These are phyloP conservation scores for Metschnikowia gruessii DNA, from an alignment of 805 yeast species.

Conservation along the genomic window DNA sequence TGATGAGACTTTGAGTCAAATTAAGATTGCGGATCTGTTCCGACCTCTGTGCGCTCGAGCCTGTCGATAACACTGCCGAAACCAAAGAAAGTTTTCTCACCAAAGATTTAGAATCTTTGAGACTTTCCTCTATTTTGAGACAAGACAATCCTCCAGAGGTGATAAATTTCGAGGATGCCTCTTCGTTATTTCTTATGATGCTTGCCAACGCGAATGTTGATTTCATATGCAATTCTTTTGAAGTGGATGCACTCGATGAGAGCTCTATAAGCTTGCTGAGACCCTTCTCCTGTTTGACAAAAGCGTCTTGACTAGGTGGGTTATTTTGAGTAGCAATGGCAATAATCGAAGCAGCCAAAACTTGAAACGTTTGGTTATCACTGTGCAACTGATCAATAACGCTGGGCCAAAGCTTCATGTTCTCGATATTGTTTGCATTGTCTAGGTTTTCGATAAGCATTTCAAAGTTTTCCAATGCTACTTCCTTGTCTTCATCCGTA, in stretches of 20 bases:
- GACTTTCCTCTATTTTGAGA: slow-evolving; percentile 29
- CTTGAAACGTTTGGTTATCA: slow-evolving; percentile 43
- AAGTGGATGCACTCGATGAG: slow-evolving; percentile 27
- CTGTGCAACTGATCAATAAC: slow-evolving; percentile 51
- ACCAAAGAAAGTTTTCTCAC: slow-evolving; percentile 56
- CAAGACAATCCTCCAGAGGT: slow-evolving; percentile 60
- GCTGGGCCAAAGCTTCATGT: slow-evolving; percentile 75
- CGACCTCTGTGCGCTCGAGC: slow-evolving; percentile 39
- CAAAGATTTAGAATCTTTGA: slow-evolving; percentile 38
- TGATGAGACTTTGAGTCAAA: slow-evolving; percentile 33
- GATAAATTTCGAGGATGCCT: slow-evolving; percentile 55
- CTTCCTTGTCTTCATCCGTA: slow-evolving; percentile 58
- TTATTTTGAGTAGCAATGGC: slow-evolving; percentile 96
- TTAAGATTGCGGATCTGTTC: slow-evolving; percentile 37
- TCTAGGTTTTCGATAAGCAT: slow-evolving; percentile 91
- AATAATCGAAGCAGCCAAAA: slow-evolving; percentile 65
- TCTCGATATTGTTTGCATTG: slow-evolving; percentile 90
- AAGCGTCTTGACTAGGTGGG: slow-evolving; percentile 66
- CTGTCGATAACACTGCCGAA: slow-evolving; percentile 58
- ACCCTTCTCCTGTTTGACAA: slow-evolving; percentile 50
- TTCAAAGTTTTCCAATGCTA: slow-evolving; percentile 87
- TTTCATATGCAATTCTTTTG: slow-evolving; percentile 47
- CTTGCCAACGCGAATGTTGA: slow-evolving; percentile 77
- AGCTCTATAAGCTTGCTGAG: slow-evolving; percentile 44
- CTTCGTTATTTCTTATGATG: slow-evolving; percentile 63